Evolutionary conservation across 192 early-diverging fungal genomes (phyloP).

Genomic region (Podila clonocystis): DNA sequence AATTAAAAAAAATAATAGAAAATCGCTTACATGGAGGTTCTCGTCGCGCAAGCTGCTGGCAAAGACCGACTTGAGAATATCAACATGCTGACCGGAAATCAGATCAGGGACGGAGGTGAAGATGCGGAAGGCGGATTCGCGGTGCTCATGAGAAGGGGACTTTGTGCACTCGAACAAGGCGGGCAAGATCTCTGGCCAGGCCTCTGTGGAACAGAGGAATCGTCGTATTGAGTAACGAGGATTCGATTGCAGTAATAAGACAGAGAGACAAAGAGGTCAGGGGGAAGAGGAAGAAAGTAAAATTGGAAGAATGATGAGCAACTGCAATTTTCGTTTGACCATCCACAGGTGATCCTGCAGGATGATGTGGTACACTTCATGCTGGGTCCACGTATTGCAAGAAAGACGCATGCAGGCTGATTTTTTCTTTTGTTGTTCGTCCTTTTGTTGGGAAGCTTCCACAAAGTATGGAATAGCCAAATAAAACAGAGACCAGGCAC

Average conservation of each 20-base stretch:
- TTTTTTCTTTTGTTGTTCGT: no score
- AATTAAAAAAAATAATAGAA: no score
- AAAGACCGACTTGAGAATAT: conserved; percentile 78
- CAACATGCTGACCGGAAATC: conserved; percentile 76
- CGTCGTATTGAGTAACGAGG: no score
- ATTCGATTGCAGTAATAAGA: background rate
- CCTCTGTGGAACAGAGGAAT: conserved; percentile 51
- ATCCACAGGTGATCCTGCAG: no score
- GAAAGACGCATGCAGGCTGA: no score
- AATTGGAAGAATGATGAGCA: background rate
- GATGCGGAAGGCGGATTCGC: conserved; percentile 92
- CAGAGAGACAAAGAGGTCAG: conserved; percentile 2
- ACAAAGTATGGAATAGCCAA: background rate
- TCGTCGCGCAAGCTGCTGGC: conserved; percentile 76
- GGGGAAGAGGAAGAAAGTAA: background rate
- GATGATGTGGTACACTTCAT: no score
- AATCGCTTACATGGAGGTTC: conserved; percentile 57
- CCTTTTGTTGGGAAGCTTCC: background rate
- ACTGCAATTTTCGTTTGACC: no score
- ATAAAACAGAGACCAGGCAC: conserved; percentile 16
- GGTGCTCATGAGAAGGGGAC: conserved; percentile 76
- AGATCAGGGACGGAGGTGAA: conserved; percentile 85
- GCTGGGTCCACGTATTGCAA: no score
- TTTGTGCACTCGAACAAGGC: conserved; percentile 86
- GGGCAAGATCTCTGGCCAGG: conserved; percentile 85